Evolutionary conservation across 768 basidiomycete species (phyloP), one percentile per base, ranked within the genome.

Genomic region (Mycena pura): DNA sequence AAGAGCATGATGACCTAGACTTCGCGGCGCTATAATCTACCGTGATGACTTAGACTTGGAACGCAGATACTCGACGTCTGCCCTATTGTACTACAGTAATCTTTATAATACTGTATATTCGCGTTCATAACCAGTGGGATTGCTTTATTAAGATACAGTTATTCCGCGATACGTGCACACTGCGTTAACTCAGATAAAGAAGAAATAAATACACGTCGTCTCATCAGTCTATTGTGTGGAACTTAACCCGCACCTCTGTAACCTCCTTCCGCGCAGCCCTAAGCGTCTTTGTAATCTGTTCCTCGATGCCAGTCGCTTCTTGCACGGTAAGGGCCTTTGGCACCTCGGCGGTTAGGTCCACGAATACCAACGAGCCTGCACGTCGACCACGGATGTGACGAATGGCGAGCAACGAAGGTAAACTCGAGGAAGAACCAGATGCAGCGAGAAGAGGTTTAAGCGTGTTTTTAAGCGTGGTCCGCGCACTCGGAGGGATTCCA

Each of bases 301-400:
- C 74, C 72, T 96, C 91, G 21, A 96, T 74, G 22, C 73, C 69
- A 45, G 82, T 82, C 3, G 86, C 80, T 19, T 89, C 84, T 15
- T 73, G 70, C 13, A 94, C 84, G 6, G 85, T 87, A 70, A 88
- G 75, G 7, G 71, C 68, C 7, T 77, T 75, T 15, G 89, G 83
- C 0, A 99, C 91, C 31, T 86, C 82, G 28, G 89, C 91, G 5
- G 83, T 85, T 49, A 98, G 78, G 74, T 98, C 93, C 7, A 98
- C 89, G 55, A 87, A 89, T 61, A 96, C 86, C 61, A 90, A 74
- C 9, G 95, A 93, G 28, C 95, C 91, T 10, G 90, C 85, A 29
- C 90, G 86, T 66, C 88, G 87, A 38, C 92, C 91, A 38, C 91
- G 87, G 57, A 95, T 69, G 57, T 86, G 74, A 54, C 72, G 77